These are phyloP conservation scores for Diplogelasinospora grovesii DNA, from an alignment of 495 filamentous ascomycete species.

Conservation along the genomic window DNA sequence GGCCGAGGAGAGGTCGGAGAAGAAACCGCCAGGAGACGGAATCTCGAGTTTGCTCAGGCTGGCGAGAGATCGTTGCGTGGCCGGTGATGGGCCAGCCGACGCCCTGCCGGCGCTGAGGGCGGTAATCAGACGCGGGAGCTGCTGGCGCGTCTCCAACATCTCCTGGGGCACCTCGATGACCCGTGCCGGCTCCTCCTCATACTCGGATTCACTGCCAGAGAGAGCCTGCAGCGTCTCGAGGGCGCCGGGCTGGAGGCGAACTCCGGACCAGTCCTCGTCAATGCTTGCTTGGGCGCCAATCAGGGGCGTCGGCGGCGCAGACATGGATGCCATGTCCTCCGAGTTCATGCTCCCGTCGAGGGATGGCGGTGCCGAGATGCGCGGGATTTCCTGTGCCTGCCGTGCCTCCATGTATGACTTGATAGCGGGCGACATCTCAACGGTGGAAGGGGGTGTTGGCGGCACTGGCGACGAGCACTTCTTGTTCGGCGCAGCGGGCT, in stretches of 20 bases:
- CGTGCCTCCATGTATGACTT: slow-evolving; percentile 56
- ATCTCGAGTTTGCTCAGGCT: slow-evolving; percentile 68
- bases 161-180: slow-evolving; percentile 43
- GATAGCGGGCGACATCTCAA: slow-evolving; percentile 68
- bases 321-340: slow-evolving; percentile 72
- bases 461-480: slow-evolving; percentile 58
- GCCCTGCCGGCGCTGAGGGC: slow-evolving; percentile 19
- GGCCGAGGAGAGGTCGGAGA: slow-evolving; percentile 66
- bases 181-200: slow-evolving; percentile 44
- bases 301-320: slow-evolving; percentile 74
- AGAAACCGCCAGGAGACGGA: slow-evolving; percentile 86
- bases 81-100: slow-evolving; percentile 27
- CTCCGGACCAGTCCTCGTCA: slow-evolving; percentile 49
- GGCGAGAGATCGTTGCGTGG: slow-evolving; percentile 39
- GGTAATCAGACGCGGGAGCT: slow-evolving; percentile 33
- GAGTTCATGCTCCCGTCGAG: slow-evolving; percentile 83
- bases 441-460: slow-evolving; percentile 67
- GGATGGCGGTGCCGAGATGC: slow-evolving; percentile 73
- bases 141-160: slow-evolving; percentile 33
- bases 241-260: slow-evolving; percentile 73
- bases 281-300: slow-evolving; percentile 49
- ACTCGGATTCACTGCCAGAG: slow-evolving; percentile 48
- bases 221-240: slow-evolving; percentile 71
- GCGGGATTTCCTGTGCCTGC: slow-evolving; percentile 53
- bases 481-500: slow-evolving; percentile 15